Base-by-base conservation (phyloP, 2,329 filamentous ascomycete genomes). In the Cryoendolithus antarcticus region DNA sequence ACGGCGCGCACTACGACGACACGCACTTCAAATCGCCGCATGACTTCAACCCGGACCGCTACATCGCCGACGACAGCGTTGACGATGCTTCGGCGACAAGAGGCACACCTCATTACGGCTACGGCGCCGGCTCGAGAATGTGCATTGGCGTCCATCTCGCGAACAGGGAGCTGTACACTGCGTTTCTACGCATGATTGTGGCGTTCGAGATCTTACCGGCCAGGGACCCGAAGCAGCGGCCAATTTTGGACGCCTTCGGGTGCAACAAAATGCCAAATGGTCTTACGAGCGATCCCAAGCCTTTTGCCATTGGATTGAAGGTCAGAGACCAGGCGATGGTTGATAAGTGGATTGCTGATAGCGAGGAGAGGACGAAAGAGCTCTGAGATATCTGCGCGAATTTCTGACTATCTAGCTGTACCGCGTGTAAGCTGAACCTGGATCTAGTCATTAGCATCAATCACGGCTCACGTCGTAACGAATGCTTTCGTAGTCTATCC, bases 1-100 rank as follows among this genome's bases (percentile, higher is more conserved):
- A 80, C 59, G 80, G 78, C 1, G 82, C 80, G 19, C 72, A 86
- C 59, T 84, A 83, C 57, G 82, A 86, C 53, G 66, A 70, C 4
- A 58, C 62, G 0, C 80, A 84, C 54, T 86, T 84, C 64, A 72
- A 75, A 45, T 57, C 74, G 21, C 73, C 82, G 0, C 45, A 69
- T 21, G 60, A 64, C 5, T 86, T 86, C 56, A 64, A 75, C n/a
- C 78, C 81, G 0, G 80, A 86, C 46, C 72, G 82, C 19, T 86
- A 80, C 53, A 62, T 86, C 8, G 58, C 67, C 37, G 66, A 76
- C 38, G 64, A 67, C 32, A 55, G 57, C 2, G 51, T 61, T 6
- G 63, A 66, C 34, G 62, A 61, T 33, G 57, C 59, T 2, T 50
- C 46, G n/a, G 55, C 52, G 1, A 50, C 40, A 10, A 38, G 48